Base-by-base conservation (phyloP, 2,329 filamentous ascomycete species). In the Botryotinia globosa region DNA sequence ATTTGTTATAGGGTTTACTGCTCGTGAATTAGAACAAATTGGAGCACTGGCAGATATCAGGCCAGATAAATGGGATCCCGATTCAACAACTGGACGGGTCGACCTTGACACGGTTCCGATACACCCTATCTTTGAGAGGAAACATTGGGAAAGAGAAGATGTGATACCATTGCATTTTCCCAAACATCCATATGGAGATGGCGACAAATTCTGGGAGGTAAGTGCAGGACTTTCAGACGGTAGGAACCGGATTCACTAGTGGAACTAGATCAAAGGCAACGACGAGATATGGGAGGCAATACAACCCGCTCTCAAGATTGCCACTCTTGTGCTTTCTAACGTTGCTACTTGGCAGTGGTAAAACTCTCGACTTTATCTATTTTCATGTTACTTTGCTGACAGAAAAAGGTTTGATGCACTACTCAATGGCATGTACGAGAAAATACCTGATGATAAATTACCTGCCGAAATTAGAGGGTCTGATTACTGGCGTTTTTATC, bases 171-270 rank as follows among this genome's bases (percentile, higher is more conserved):
- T 66, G 20, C 32, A 51, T 66, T 66, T 37, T 51, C 44, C 44
- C 14, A 66, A 51, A 34, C 45, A 51, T 66, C 32, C 22, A 51
- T 66, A 51, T 51, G 44, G 45, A 66, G 44, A 66, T 39, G 45
- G 63, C 16, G n/a, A 66, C 22, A 66, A 54, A 29, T 25, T 37
- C 29, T 66, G 63, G 63, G 44, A 66, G 63, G 45, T 66, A 29
- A 66, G 25, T 6, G 22, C 9, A n/a, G 4, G 12, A 18, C 5
- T 18, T 5, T 37, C 12, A 7, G 4, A 7, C 29, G 37, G 32
- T n/a, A 51, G 16, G 7, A 25, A 51, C 18, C 16, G 32, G 16
- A 51, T 39, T 66, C 32, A 66, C 63, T 16, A 10, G 22, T 51
- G 14, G 32, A 37, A 51, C 7, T 66, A 66, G 44, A 34, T 66